Percentiles rank a stretch among this genome's conserved stretches.
These are phyloP conservation scores for Tolypocladium guangdongense DNA, from an alignment of 2,329 filamentous ascomycete genomes.

Conservation along the genomic window DNA sequence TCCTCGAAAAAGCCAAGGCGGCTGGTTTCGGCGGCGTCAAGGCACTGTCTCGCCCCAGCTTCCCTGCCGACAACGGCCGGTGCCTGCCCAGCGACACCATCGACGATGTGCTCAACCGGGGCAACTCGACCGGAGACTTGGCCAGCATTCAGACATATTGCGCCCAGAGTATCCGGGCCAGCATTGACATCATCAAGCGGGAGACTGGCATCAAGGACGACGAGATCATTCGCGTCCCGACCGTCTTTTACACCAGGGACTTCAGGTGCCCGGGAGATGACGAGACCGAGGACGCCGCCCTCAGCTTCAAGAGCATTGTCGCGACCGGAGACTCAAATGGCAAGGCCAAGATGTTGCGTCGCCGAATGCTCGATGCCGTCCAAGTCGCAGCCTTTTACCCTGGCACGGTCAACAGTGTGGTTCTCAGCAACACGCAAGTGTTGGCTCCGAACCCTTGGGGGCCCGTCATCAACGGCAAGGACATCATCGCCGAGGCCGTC, in stretches of 20 bases:
- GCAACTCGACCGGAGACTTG: background rate
- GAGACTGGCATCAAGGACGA: constrained; percentile 11
- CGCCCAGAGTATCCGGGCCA: constrained; percentile 8
- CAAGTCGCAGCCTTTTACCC: constrained; percentile 9
- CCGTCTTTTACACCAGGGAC: constrained; percentile 6
- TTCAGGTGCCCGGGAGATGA: background rate
- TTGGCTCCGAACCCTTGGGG: constrained; percentile 15
- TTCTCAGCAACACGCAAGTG: constrained; percentile 5
- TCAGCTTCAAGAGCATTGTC: no score
- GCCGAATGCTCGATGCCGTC: background rate
- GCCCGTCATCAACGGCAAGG: constrained; percentile 12
- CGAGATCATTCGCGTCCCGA: constrained; percentile 12
- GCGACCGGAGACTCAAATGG: no score
- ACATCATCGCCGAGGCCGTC: constrained; percentile 13
- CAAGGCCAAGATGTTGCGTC: background rate
- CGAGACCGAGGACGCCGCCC: background rate
- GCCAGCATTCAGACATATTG: background rate
- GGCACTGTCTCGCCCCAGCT: background rate
- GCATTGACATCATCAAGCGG: constrained; percentile 10
- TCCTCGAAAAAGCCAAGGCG: constrained; percentile 10
- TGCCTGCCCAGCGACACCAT: background rate
- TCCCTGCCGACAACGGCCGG: background rate
- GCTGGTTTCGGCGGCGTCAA: constrained; percentile 12
- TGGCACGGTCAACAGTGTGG: constrained; percentile 11
- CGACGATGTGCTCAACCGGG: background rate